Conservation (phyloP, 139 green algal species). For the Coccomyxa sp. region DNA sequence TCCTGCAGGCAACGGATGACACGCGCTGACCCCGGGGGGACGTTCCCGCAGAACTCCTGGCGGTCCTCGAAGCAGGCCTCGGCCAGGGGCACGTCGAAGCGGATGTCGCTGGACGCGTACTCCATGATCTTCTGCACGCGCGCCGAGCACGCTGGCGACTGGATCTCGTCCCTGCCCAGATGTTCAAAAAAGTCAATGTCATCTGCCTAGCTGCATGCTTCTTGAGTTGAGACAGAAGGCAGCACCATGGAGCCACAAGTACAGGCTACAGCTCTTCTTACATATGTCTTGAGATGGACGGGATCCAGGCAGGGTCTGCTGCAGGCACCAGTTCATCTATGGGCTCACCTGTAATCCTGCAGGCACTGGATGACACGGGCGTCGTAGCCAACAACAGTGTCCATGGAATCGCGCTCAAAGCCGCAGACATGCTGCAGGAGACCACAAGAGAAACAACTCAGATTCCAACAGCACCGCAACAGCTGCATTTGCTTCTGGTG, state of each 20-base stretch:
- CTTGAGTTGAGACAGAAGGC: too few relatives aligned
- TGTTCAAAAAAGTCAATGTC: not conserved
- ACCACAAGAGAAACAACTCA: too few relatives aligned
- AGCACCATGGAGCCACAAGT: too few relatives aligned
- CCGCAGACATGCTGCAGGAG: constrained; percentile 21
- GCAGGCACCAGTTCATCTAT: not conserved
- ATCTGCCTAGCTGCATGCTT: too few relatives aligned
- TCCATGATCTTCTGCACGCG: constrained; percentile 23
- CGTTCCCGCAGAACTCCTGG: constrained; percentile 11
- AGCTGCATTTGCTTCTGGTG: too few relatives aligned
- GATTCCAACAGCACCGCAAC: too few relatives aligned
- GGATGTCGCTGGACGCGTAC: constrained; percentile 76
- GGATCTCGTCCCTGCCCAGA: constrained; percentile 22
- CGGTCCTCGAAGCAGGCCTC: constrained; percentile 55
- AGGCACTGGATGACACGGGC: constrained; percentile 39
- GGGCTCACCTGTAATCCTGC: constrained; percentile 24
- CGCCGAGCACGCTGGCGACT: constrained; percentile 12
- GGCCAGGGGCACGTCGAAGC: constrained; percentile 73
- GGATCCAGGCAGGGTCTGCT: not conserved
- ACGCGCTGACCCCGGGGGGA: constrained; percentile 60
- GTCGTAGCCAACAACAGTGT: constrained; percentile 15
- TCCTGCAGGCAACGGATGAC: constrained; percentile 82
- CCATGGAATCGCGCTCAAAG: constrained; percentile 9
- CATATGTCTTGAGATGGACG: too few relatives aligned
- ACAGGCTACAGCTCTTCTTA: too few relatives aligned